phyloP scores from a whole-genome alignment of 2,329 filamentous ascomycete species.

The Ophiosphaerella herpotricha region DNA sequence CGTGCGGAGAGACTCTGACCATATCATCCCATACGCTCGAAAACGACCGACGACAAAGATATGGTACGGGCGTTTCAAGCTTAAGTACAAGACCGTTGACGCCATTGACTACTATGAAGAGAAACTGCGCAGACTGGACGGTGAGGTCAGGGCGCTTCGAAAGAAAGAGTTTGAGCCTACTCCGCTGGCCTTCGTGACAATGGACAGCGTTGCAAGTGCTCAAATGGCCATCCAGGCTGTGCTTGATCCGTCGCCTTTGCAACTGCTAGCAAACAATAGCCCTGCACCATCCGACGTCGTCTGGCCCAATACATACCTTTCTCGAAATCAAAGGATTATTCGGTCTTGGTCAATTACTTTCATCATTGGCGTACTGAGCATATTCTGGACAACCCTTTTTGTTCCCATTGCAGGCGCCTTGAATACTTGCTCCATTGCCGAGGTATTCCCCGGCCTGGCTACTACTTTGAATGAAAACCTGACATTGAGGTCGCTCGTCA shows the following conservation, averaged over 20 bases:
- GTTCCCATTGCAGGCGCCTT: slow-evolving; percentile 78
- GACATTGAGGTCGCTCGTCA: slow-evolving; percentile 75
- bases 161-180: slow-evolving; percentile 77
- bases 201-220: slow-evolving; percentile 89
- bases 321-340: slow-evolving; percentile 72
- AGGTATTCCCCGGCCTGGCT: slow-evolving; percentile 72
- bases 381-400: slow-evolving; percentile 87
- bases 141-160: slow-evolving; percentile 70
- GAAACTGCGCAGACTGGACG: slow-evolving; percentile 77
- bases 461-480: slow-evolving; percentile 69
- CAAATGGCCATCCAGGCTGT: slow-evolving; percentile 97
- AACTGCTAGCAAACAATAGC: slow-evolving; percentile 81
- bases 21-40: slow-evolving; percentile 52
- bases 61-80: slow-evolving; percentile 75
- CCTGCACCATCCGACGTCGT: slow-evolving; percentile 91
- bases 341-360: slow-evolving; percentile 83
- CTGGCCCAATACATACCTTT: slow-evolving; percentile 90
- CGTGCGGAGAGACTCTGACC: slow-evolving; percentile 40
- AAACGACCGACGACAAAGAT: slow-evolving; percentile 71
- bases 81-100: slow-evolving; percentile 76
- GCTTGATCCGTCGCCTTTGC: slow-evolving; percentile 85
- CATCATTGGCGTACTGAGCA: slow-evolving; percentile 78
- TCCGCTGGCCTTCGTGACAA: slow-evolving; percentile 91
- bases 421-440: slow-evolving; percentile 78
- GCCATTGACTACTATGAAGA: slow-evolving; percentile 95